Conservation (phyloP, 495 filamentous ascomycete genomes). For the Xylaria venustula region DNA sequence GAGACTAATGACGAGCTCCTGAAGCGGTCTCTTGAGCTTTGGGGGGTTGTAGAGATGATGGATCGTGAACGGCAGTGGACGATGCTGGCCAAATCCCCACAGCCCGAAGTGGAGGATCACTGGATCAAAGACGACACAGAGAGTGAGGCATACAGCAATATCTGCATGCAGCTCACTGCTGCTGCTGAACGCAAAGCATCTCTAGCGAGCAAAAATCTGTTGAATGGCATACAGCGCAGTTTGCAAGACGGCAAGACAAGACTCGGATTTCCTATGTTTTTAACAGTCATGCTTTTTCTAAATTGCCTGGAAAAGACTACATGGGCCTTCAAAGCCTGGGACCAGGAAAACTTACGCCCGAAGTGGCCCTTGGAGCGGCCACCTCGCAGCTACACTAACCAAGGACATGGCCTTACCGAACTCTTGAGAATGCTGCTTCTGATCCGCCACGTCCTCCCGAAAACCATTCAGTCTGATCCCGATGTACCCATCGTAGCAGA, state of each 20-base stretch:
- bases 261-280: conserved; percentile 69
- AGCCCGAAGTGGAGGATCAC: conserved; percentile 26
- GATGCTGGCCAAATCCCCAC: conserved; percentile 41
- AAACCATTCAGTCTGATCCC: conserved; percentile 48
- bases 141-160: conserved; percentile 44
- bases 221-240: conserved; percentile 74
- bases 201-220: conserved; percentile 61
- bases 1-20: conserved; percentile 63
- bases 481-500: conserved; percentile 56
- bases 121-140: conserved; percentile 42
- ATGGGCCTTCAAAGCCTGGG: conserved; percentile 76
- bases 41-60: conserved; percentile 72
- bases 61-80: conserved; percentile 68
- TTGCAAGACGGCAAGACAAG: conserved; percentile 71
- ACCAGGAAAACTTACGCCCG: conserved; percentile 54
- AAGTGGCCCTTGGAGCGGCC: conserved; percentile 72
- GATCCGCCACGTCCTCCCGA: conserved; percentile 70
- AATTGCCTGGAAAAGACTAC: conserved; percentile 82
- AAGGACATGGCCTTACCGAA: conserved; percentile 70
- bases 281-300: conserved; percentile 70
- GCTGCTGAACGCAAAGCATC: conserved; percentile 72
- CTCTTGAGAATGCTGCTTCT: conserved; percentile 71
- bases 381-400: conserved; percentile 61
- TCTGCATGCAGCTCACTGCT: conserved; percentile 70
- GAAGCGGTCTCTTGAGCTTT: conserved; percentile 68